Evolutionary conservation across 441 rosid species (phyloP).

Genomic region (Kokia cookei): DNA sequence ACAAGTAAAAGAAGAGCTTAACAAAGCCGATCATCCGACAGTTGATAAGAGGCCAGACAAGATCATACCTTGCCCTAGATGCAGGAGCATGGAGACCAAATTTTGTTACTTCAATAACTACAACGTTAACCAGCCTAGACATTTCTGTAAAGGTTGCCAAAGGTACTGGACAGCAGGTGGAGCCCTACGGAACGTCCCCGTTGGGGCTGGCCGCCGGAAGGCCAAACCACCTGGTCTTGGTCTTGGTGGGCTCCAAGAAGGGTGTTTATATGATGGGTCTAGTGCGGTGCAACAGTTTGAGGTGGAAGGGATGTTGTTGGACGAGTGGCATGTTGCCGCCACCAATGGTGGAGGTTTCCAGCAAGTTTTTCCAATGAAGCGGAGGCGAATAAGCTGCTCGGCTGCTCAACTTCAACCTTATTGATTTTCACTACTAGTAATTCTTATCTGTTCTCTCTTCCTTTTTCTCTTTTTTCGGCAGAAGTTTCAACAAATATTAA

Average conservation of each 20-base stretch:
- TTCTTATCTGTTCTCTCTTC: not conserved
- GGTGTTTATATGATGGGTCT: constrained; percentile 28
- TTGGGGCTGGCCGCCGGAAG: constrained; percentile 92
- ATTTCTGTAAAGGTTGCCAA: constrained; percentile 92
- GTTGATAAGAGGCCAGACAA: constrained; percentile 66
- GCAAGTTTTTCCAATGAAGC: constrained; percentile 55
- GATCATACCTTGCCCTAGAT: constrained; percentile 85
- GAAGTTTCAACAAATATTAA: not conserved
- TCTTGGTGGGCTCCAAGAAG: constrained; percentile 36
- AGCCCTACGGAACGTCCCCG: constrained; percentile 84
- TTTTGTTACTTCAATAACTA: constrained; percentile 93
- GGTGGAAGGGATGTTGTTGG: constrained; percentile 41
- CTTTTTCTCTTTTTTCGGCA: not conserved
- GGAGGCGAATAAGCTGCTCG: constrained; percentile 42
- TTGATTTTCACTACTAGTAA: constrained; percentile 10
- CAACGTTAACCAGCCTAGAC: constrained; percentile 93
- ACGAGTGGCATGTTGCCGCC: constrained; percentile 48
- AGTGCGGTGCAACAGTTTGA: constrained; percentile 37
- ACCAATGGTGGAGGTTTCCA: constrained; percentile 40
- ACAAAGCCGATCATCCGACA: constrained; percentile 26
- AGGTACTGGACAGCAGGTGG: constrained; percentile 98
- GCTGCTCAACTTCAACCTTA: constrained; percentile 47
- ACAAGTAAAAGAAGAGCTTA: constrained; percentile 31
- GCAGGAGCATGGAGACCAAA: constrained; percentile 92
- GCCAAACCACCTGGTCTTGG: constrained; percentile 40